Evolutionary conservation across 2,329 filamentous ascomycete species (phyloP), one percentile per base, ranked within the genome.

Genomic region (Scedosporium aurantiacum): DNA sequence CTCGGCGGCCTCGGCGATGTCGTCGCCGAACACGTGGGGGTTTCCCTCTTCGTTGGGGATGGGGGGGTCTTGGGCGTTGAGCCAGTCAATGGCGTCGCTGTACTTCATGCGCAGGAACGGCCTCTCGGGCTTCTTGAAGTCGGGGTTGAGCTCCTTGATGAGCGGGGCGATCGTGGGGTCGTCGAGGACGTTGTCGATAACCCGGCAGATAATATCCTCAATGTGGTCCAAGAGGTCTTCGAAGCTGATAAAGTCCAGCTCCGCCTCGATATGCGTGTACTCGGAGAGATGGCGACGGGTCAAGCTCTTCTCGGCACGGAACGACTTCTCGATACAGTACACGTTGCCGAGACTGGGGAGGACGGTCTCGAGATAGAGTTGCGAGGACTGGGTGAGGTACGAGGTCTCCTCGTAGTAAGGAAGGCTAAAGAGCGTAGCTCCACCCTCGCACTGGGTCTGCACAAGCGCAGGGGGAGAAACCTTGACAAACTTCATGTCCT

Each of bases 311-410:
- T 99, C 94, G 14, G 94, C 94, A 64, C 94, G 92, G 87, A 99
- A 99, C 1, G 93, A 97, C 75, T 96, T 96, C 75, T 96, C 92
- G 69, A 99, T 93, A 73, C 93, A 97, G 82, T 95, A 99, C 60
- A 97, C 91, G 72, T 97, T 90, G 67, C 94, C 94, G 69, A 97
- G 82, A 59, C 88, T 90, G 10, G 93, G 91, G 37, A 99, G 79
- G 66, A 88, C 91, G 37, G 94, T 99, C 80, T 99, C 94, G 63
- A 99, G 88, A 76, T 99, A 99, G 60, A 99, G 85, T 76, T 99
- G 94, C 40, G 90, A 96, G 3, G 92, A 97, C 77, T 99, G 94
- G 3, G 94, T 97, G 65, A 99, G 85, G 79, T 92, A 99, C 63
- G 94, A 89, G 67, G 87, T 83, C 75, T 97, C 89, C 67, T 86